These are phyloP conservation scores for Ganoderma boninense DNA, from an alignment of 1,284 basidiomycete species.

Conservation along the genomic window DNA sequence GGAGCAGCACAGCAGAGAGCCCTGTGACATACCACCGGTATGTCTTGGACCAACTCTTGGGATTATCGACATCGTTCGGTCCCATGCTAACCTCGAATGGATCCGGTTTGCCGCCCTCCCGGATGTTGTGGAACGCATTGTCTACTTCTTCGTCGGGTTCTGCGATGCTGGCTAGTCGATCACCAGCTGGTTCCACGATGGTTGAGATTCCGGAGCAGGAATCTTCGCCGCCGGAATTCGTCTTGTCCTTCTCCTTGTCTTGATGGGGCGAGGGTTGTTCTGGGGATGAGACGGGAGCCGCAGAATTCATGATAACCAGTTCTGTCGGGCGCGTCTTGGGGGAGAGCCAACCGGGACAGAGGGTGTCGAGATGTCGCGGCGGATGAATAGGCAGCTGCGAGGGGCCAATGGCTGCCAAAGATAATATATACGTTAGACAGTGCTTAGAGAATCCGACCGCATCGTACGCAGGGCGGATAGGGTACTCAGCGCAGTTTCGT, in stretches of 20 bases:
- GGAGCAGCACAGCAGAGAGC: conserved; percentile 66
- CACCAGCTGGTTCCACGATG: not conserved
- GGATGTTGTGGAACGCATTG: not conserved
- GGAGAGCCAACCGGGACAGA: not conserved
- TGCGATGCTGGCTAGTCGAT: not conserved
- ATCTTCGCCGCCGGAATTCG: not conserved
- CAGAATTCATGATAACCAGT: not conserved
- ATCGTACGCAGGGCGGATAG: not conserved
- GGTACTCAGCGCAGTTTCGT: not conserved
- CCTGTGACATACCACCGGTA: conserved; percentile 74
- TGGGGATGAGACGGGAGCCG: not conserved
- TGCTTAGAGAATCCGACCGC: not conserved
- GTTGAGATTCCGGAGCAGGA: not conserved
- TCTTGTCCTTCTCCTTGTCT: not conserved
- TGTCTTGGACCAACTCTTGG: conserved; percentile 66
- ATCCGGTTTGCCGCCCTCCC: conserved; percentile 41
- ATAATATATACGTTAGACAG: not conserved
- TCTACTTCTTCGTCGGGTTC: not conserved
- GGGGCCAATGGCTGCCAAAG: not conserved
- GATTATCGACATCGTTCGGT: conserved; percentile 50
- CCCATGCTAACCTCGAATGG: conserved; percentile 50
- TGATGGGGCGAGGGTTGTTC: not conserved
- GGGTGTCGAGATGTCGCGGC: not conserved
- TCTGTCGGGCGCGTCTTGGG: not conserved
- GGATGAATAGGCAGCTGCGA: not conserved